Evolutionary conservation across 2,329 filamentous ascomycete genomes (phyloP).

Genomic region (Fusarium sarcochroum): DNA sequence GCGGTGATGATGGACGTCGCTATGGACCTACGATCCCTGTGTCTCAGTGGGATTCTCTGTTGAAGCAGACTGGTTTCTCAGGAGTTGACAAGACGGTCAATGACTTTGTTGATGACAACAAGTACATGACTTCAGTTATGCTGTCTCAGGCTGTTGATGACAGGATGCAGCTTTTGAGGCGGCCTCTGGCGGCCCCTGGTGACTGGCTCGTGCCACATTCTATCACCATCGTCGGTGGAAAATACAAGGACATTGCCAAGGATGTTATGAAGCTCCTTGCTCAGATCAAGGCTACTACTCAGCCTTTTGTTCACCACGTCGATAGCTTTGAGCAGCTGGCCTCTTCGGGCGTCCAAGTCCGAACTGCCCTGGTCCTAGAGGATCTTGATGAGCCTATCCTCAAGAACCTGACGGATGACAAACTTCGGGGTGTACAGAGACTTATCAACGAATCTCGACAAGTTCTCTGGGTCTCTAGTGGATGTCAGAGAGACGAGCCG

Average conservation of each 20-base stretch:
- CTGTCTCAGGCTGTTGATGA: constrained; percentile 1
- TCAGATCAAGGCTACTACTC: fast-evolving
- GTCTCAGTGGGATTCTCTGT: background rate
- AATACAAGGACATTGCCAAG: background rate
- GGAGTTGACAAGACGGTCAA: constrained; percentile 12
- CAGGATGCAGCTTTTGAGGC: background rate
- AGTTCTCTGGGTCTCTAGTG: constrained; percentile 13
- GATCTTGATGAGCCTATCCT: constrained; percentile 21
- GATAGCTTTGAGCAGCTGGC: background rate
- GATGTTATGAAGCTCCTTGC: background rate
- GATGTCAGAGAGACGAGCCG: constrained; percentile 6
- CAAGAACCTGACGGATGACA: constrained; percentile 1
- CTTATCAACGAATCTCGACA: constrained; percentile 6
- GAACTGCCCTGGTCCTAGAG: constrained; percentile 3
- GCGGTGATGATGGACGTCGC: constrained; percentile 13
- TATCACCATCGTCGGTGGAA: background rate
- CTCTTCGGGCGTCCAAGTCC: background rate
- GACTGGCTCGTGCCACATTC: background rate
- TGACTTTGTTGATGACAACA: constrained; percentile 1
- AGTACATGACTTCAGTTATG: constrained; percentile 18
- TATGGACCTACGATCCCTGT: constrained; percentile 8
- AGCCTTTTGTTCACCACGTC: background rate
- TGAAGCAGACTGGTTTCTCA: constrained; percentile 7
- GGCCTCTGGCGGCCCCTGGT: background rate
- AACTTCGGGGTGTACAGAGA: constrained; percentile 6